Percentiles rank a stretch among this genome's conserved stretches.
Evolutionary conservation across 1,284 basidiomycete species (phyloP).

Genomic region (Amylostereum chailletii): DNA sequence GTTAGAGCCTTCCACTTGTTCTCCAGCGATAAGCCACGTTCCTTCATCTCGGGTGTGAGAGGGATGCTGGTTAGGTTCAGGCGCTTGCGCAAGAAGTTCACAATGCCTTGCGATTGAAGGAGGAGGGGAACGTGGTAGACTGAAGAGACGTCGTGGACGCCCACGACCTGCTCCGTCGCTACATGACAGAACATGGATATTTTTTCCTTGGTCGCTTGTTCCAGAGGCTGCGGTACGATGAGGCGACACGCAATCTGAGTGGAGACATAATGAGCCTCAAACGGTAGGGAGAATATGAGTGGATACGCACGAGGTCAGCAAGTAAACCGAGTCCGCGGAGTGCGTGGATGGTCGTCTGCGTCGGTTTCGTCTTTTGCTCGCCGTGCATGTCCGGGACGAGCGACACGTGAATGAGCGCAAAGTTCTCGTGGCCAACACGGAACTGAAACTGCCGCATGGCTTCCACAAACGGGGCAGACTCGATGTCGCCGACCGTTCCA

Average conservation of each 20-base stretch:
- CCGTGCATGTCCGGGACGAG: slow-evolving; percentile 97
- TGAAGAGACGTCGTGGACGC: slow-evolving; percentile 93
- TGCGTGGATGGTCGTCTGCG: slow-evolving; percentile 94
- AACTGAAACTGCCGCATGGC: slow-evolving; percentile 99
- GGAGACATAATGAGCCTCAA: neutral
- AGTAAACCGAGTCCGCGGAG: slow-evolving; percentile 89
- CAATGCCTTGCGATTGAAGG: slow-evolving; percentile 86
- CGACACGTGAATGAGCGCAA: slow-evolving; percentile 97
- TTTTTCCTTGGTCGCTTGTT: slow-evolving; percentile 84
- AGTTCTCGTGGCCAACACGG: slow-evolving; percentile 95
- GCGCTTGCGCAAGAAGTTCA: slow-evolving; percentile 78
- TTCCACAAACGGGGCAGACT: slow-evolving; percentile 96
- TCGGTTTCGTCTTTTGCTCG: slow-evolving; percentile 99
- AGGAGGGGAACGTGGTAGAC: slow-evolving; percentile 97
- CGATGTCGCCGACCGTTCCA: slow-evolving; percentile 94
- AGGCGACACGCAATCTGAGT: slow-evolving; percentile 86
- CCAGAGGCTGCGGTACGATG: slow-evolving; percentile 64
- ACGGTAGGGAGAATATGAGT: neutral
- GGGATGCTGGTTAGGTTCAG: slow-evolving; percentile 63
- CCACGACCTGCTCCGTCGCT: slow-evolving; percentile 86
- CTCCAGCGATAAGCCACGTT: slow-evolving; percentile 60
- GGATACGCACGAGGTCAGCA: slow-evolving; percentile 76
- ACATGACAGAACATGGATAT: slow-evolving; percentile 99
- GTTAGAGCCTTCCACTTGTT: slow-evolving; percentile 83
- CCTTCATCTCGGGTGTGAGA: slow-evolving; percentile 48